Conservation (phyloP, 108 stramenopile species). For the Cylindrotheca fusiformis region DNA sequence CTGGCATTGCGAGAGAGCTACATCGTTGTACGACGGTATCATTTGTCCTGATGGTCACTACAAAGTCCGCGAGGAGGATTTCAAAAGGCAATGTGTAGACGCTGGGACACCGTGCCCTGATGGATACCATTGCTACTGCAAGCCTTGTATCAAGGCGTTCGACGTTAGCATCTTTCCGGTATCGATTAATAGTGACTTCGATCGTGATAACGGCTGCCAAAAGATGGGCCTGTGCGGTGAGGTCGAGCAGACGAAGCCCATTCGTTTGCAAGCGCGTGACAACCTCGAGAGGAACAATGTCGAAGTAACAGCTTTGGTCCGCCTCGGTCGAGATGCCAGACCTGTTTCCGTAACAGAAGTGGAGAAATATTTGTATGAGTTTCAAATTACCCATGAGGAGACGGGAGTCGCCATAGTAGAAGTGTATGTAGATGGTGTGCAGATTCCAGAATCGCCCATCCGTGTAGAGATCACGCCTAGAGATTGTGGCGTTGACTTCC, state of each 20-base stretch:
- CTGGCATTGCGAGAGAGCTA: conserved; percentile 17
- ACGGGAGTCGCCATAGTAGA: conserved; percentile 20
- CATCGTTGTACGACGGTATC: conserved; percentile 31
- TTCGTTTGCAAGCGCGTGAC: conserved; percentile 13
- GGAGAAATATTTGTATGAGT: conserved; percentile 8
- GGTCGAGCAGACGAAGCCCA: conserved; percentile 7
- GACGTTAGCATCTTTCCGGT: conserved; percentile 8
- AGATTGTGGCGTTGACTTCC: not conserved
- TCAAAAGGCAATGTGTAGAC: conserved; percentile 8
- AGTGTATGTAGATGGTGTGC: conserved; percentile 21
- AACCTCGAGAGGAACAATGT: conserved; percentile 9
- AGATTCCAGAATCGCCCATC: conserved; percentile 34
- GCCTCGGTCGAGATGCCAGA: not conserved
- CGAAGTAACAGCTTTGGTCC: not conserved
- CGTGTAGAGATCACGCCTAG: conserved; percentile 14
- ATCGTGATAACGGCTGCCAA: not conserved
- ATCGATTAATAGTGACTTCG: conserved; percentile 2
- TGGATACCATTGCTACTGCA: conserved; percentile 26
- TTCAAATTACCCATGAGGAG: not conserved
- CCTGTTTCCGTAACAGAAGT: not conserved
- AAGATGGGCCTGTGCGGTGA: not conserved
- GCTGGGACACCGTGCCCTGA: conserved; percentile 14
- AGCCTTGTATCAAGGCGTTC: conserved; percentile 32
- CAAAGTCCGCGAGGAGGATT: conserved; percentile 1
- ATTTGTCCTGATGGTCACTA: conserved; percentile 35